Evolutionary conservation across 768 basidiomycete species (phyloP).

Genomic region (Leccinum rimulosum): DNA sequence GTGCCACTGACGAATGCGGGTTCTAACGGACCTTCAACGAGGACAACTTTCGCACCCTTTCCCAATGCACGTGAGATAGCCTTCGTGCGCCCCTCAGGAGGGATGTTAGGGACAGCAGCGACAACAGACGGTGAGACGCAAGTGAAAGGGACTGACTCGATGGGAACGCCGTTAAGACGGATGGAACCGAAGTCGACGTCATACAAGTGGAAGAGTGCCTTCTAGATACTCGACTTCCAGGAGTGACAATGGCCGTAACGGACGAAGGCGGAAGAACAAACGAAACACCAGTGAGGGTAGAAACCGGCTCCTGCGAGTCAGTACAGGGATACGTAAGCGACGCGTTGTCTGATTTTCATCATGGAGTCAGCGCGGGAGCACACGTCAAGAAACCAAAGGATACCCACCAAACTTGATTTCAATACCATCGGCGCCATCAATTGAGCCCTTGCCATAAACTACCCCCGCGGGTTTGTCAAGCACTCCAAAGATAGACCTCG

Average conservation of each 20-base stretch:
- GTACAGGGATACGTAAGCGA: constrained; percentile 66
- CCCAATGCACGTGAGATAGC: constrained; percentile 25
- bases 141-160: constrained; percentile 88
- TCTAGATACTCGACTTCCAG: constrained; percentile 81
- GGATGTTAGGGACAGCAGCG: constrained; percentile 89
- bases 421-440: constrained; percentile 68
- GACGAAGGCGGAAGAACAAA: constrained; percentile 88
- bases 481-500: constrained; percentile 76
- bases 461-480: constrained; percentile 83
- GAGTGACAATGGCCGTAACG: constrained; percentile 86
- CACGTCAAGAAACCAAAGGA: neutral
- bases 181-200: constrained; percentile 81
- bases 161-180: constrained; percentile 82
- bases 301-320: constrained; percentile 52
- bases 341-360: constrained; percentile 63
- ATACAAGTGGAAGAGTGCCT: constrained; percentile 91
- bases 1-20: constrained; percentile 14
- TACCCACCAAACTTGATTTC: constrained; percentile 83
- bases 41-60: constrained; percentile 26
- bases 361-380: neutral
- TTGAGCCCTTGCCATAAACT: constrained; percentile 73
- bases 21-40: constrained; percentile 27
- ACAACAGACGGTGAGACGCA: constrained; percentile 73
- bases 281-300: constrained; percentile 72
- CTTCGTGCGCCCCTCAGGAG: constrained; percentile 17